Base-by-base conservation (phyloP, 257 asterid genomes). In the Cynanchum wilfordii region DNA sequence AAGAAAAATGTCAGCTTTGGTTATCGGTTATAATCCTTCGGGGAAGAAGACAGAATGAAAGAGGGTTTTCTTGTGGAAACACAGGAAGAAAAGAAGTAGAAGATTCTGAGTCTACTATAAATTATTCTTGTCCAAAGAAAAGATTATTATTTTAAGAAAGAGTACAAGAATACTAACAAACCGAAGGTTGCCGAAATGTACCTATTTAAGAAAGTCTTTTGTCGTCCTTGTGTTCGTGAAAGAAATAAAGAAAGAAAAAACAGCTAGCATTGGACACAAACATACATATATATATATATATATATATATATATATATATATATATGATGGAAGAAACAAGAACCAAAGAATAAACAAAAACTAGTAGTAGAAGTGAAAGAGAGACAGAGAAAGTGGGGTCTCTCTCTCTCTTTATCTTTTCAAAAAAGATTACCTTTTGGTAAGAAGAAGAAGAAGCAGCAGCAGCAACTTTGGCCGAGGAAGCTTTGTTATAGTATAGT, bases 401-500 rank as follows among this genome's bases (percentile, higher is more conserved):
- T 62, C 25, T 19, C 58, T 52, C 58, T 52, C 24, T 52, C 66
- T 70, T 58, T 69, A 77, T 69, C 71, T 80, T 73, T 87, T 83
- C 82, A 17, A 82, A 79, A 86, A 83, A 85, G 92, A 85, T 86
- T 65, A 87, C 92, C 94, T 88, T 87, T 52, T 74, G 76, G 77
- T 75, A 51, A 79, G 73, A 42, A 75, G 70, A 62, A 75, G 52
- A 3, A 49, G 52, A 2, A 49, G 52, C 16, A 49, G 80, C 66
- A 56, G 79, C 19, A 42, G 70, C 57, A 42, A 47, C 74, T 59
- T 70, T 56, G 70, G 80, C 68, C 49, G 59, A 57, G 73, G 57
- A 64, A 36, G 72, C 65, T 33, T 70, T 72, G 55, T 55, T 60
- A 57, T 50, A 55, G 76, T 78, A 68, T 47, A 47, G 55, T 49